phyloP scores from a whole-genome alignment of 2,329 filamentous ascomycete genomes.

The Colletotrichum sp. region DNA sequence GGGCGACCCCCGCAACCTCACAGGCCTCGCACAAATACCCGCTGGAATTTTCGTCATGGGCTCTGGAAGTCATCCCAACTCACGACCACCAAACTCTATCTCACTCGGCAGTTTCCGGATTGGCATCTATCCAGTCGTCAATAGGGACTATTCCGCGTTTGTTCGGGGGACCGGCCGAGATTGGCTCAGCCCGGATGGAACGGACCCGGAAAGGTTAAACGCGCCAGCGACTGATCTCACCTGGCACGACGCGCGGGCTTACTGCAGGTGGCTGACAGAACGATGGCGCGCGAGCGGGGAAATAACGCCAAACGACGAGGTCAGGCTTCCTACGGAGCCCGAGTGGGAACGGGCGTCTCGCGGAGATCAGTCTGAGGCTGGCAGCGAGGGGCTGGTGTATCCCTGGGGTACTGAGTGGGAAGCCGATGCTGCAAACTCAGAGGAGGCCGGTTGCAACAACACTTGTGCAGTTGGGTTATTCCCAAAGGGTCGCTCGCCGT shows the following conservation, averaged over 20 bases:
- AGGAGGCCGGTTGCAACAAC: not conserved
- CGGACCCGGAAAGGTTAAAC: not conserved
- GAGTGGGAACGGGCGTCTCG: slow-evolving; percentile 1
- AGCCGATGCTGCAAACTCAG: not conserved
- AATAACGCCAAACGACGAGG: not conserved
- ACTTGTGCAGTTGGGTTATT: not conserved
- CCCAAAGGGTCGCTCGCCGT: not conserved
- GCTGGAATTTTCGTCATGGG: not conserved
- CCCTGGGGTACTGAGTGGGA: not conserved
- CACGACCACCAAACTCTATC: not conserved
- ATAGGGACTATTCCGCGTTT: not conserved
- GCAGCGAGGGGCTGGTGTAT: not conserved
- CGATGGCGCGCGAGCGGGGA: not conserved
- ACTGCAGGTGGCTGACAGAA: not conserved
- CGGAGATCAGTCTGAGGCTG: not conserved
- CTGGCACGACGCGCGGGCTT: not conserved
- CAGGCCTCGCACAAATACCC: not conserved
- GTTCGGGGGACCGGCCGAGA: not conserved
- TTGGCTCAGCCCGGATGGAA: not conserved
- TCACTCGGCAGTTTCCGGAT: not conserved
- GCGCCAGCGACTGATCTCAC: slow-evolving; percentile 7
- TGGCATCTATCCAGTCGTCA: not conserved
- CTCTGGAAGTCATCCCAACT: slow-evolving; percentile 5
- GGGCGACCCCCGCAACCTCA: slow-evolving; percentile 1
- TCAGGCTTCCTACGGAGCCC: not conserved